These are phyloP conservation scores for Bauhinia variegata DNA, from an alignment of 306 rosid species.

Conservation along the genomic window DNA sequence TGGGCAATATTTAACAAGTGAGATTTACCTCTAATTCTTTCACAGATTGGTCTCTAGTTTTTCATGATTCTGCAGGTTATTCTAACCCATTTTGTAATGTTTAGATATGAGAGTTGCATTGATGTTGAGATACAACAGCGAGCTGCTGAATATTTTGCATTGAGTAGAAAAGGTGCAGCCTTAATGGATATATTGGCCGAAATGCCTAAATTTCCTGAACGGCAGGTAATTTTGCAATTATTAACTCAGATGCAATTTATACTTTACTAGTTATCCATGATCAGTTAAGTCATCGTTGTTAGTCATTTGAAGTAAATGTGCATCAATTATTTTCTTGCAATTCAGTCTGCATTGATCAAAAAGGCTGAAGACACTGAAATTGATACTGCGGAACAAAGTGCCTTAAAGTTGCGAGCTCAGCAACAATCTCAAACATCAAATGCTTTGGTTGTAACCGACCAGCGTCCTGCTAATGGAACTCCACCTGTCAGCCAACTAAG, in stretches of 20 bases:
- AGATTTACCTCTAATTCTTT: conserved; percentile 44
- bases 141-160: conserved; percentile 89
- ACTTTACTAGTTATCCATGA: conserved; percentile 32
- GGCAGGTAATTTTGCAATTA: conserved; percentile 70
- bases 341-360: conserved; percentile 90
- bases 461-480: conserved; percentile 68
- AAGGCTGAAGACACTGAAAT: conserved; percentile 93
- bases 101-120: conserved; percentile 95
- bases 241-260: conserved; percentile 18
- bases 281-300: conserved; percentile 30
- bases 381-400: conserved; percentile 97
- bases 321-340: conserved; percentile 29
- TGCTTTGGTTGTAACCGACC: conserved; percentile 92
- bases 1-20: conserved; percentile 95
- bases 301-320: background rate
- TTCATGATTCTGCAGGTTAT: conserved; percentile 28
- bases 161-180: conserved; percentile 92
- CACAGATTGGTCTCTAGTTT: conserved; percentile 21
- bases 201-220: conserved; percentile 99
- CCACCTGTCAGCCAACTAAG: conserved; percentile 67
- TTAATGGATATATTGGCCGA: conserved; percentile 90
- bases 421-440: conserved; percentile 79
- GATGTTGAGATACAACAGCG: conserved; percentile 99
- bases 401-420: conserved; percentile 80
- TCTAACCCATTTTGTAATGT: conserved; percentile 41